Evolutionary conservation across 2,329 filamentous ascomycete genomes (phyloP).

Genomic region (Mycocentrospora acerina): DNA sequence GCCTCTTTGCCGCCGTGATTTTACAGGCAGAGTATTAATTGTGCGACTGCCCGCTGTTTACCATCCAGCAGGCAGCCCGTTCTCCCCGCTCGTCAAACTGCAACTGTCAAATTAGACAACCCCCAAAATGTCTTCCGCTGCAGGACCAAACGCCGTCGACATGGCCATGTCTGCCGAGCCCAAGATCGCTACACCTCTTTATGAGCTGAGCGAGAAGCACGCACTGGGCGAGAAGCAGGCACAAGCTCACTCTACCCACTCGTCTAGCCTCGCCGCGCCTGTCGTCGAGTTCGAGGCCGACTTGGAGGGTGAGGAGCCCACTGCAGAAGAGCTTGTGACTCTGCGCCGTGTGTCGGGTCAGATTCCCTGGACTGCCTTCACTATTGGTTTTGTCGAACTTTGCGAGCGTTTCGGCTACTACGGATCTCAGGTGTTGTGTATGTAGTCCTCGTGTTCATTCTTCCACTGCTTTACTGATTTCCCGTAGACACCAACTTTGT

Average conservation of each 20-base stretch:
- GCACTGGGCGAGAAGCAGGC: conserved; percentile 29
- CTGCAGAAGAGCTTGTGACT: conserved; percentile 62
- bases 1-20: conserved; percentile 11
- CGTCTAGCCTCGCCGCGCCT: conserved; percentile 10
- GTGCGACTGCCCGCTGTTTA: conserved; percentile 5
- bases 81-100: conserved; percentile 8
- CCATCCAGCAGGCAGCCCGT: conserved; percentile 13
- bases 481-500: conserved; percentile 43
- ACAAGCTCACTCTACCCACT: conserved; percentile 19
- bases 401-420: conserved; percentile 81
- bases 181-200: conserved; percentile 32
- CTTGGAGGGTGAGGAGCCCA: conserved; percentile 49
- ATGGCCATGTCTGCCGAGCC: conserved; percentile 41
- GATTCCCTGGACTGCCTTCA: conserved; percentile 67
- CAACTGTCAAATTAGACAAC: conserved; percentile 2
- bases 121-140: conserved; percentile 32
- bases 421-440: conserved; percentile 67
- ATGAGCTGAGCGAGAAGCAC: conserved; percentile 36
- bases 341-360: conserved; percentile 65
- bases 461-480: conserved; percentile 4
- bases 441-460: conserved; percentile 14
- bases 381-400: conserved; percentile 71
- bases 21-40: conserved; percentile 18
- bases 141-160: conserved; percentile 35
- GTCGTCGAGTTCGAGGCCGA: conserved; percentile 38